Evolutionary conservation across 225 moss, liverwort and hornwort species (phyloP).

Genomic region (Pleurozium schreberi): DNA sequence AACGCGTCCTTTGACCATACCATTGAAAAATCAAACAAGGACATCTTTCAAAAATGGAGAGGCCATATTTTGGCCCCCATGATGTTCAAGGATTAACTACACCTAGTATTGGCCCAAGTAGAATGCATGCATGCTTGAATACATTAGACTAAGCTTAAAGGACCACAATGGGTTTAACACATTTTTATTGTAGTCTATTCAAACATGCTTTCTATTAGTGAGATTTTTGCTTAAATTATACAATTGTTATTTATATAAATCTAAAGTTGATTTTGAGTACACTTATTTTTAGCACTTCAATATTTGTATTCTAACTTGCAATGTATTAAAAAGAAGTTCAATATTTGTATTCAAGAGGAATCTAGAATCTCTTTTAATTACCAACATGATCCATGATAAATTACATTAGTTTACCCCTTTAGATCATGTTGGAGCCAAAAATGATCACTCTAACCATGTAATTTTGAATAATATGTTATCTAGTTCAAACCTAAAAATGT

Average conservation of each 20-base stretch:
- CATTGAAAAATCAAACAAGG: too few relatives aligned
- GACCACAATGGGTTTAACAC: background rate
- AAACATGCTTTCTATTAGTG: background rate
- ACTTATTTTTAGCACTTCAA: background rate
- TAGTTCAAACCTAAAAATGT: too few relatives aligned
- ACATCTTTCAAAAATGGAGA: too few relatives aligned
- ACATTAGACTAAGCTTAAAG: background rate
- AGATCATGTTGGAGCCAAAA: fast-evolving
- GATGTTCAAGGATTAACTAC: background rate
- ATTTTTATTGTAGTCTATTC: background rate
- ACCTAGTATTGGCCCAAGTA: background rate
- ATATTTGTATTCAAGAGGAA: background rate
- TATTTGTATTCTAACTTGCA: background rate
- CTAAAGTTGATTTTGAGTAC: background rate
- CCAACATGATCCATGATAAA: background rate
- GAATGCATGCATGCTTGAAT: too few relatives aligned
- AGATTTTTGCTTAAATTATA: background rate
- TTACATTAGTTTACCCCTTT: background rate
- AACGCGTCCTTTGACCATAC: too few relatives aligned
- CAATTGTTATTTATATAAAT: background rate
- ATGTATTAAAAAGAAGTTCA: background rate
- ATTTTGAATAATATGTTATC: background rate
- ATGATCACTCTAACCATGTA: fast-evolving
- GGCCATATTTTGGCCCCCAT: too few relatives aligned
- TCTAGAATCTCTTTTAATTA: background rate